A percentile compares a stretch with the other conserved stretches of the same genome.
Evolutionary conservation across 2,329 filamentous ascomycete species (phyloP).

Genomic region (Exophiala bonariae): DNA sequence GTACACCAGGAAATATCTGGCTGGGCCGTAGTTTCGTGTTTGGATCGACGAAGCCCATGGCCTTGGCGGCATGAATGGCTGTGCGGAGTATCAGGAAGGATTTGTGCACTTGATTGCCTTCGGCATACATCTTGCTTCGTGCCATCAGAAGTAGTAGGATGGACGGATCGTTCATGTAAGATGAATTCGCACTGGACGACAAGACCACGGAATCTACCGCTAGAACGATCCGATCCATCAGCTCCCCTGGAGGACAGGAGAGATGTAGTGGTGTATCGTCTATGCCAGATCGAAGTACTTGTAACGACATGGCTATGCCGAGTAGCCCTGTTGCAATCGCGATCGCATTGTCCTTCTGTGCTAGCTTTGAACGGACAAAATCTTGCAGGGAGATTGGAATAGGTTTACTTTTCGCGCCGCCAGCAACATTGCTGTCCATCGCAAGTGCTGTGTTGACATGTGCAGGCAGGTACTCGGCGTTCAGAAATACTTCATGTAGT

Average conservation of each 20-base stretch:
- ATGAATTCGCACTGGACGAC: slow-evolving; percentile 12
- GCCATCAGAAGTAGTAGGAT: slow-evolving; percentile 23
- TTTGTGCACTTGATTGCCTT: slow-evolving; percentile 25
- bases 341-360: slow-evolving; percentile 10
- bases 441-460: neutral
- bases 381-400: slow-evolving; percentile 14
- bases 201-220: slow-evolving; percentile 25
- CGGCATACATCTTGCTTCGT: slow-evolving; percentile 25
- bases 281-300: slow-evolving; percentile 20
- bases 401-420: too few relatives aligned
- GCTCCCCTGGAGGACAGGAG: slow-evolving; percentile 14
- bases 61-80: slow-evolving; percentile 17
- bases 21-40: too few relatives aligned
- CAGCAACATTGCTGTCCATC: neutral
- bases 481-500: slow-evolving; percentile 17
- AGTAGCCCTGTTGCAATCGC: slow-evolving; percentile 22
- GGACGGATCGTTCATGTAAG: slow-evolving; percentile 13
- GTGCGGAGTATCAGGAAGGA: slow-evolving; percentile 22
- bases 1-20: neutral
- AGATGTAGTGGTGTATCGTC: slow-evolving; percentile 22
- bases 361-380: slow-evolving; percentile 23
- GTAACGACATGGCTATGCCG: slow-evolving; percentile 24
- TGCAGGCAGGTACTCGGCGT: neutral
- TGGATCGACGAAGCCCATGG: slow-evolving; percentile 17
- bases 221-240: slow-evolving; percentile 21